phyloP scores from a whole-genome alignment of 768 basidiomycete genomes.

The Goffeauzyma gilvescens region DNA sequence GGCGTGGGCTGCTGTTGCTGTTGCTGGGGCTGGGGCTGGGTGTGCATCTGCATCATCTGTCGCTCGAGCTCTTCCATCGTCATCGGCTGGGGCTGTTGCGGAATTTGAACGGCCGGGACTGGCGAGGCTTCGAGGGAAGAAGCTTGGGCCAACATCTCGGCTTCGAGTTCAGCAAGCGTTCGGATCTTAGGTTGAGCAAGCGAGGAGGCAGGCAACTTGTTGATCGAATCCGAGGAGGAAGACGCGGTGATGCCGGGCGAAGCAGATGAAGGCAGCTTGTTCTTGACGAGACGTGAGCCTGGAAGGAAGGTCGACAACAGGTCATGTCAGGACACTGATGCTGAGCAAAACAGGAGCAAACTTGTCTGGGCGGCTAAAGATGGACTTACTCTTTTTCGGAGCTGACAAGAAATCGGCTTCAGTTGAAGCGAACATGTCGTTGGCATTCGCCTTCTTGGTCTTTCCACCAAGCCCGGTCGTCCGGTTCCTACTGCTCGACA shows the following conservation, averaged over 20 bases:
- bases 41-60: slow-evolving; percentile 23
- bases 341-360: no score
- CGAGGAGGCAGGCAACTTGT: no score
- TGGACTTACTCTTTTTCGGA: slow-evolving; percentile 11
- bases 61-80: slow-evolving; percentile 23
- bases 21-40: no score
- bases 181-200: not conserved
- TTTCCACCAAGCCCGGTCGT: not conserved
- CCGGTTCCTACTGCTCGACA: slow-evolving; percentile 16
- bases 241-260: no score
- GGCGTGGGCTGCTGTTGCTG: slow-evolving; percentile 6
- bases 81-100: slow-evolving; percentile 9
- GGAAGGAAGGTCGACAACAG: no score
- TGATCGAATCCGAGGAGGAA: no score
- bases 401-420: slow-evolving; percentile 29
- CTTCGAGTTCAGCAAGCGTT: slow-evolving; percentile 31
- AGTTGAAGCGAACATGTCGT: slow-evolving; percentile 28
- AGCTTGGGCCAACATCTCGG: slow-evolving; percentile 24
- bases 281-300: no score
- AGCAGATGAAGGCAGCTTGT: no score
- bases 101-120: no score
- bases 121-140: not conserved
- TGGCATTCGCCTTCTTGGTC: no score
- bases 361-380: not conserved
- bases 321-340: no score